Percentiles rank a stretch among this genome's conserved stretches.
Conservation (phyloP, 179 eudicot genomes). For the Nepenthes alata region DNA sequence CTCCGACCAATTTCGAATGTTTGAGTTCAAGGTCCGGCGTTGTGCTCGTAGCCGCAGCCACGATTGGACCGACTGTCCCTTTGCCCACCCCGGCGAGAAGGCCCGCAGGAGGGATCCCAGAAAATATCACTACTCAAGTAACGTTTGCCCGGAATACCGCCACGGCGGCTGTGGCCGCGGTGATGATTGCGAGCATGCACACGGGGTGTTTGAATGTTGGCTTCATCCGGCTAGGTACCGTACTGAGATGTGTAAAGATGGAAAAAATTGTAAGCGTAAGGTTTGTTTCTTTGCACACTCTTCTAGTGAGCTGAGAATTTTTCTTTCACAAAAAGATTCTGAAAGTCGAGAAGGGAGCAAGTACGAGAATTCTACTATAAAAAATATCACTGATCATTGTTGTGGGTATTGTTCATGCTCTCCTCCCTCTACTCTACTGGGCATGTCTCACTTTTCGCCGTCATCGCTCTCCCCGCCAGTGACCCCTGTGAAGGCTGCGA, state of each 20-base stretch:
- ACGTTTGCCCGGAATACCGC: conserved; percentile 60
- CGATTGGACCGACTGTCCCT: conserved; percentile 92
- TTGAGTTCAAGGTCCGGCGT: conserved; percentile 67
- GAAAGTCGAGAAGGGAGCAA: background rate
- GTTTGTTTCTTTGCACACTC: conserved; percentile 59
- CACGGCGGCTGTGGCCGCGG: conserved; percentile 42
- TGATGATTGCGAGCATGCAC: conserved; percentile 60
- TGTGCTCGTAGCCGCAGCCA: conserved; percentile 68
- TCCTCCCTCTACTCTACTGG: conserved; percentile 52
- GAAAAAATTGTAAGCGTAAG: conserved; percentile 51
- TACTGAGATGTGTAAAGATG: conserved; percentile 76
- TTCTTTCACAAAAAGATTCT: background rate
- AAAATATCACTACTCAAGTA: conserved; percentile 45
- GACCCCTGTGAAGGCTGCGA: conserved; percentile 29
- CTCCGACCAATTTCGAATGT: conserved; percentile 71
- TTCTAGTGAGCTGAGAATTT: conserved; percentile 44
- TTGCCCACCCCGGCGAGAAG: conserved; percentile 78
- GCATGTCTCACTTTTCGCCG: conserved; percentile 32
- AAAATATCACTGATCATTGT: conserved; percentile 4
- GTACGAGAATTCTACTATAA: background rate
- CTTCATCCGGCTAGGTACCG: conserved; percentile 53
- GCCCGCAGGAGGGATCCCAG: conserved; percentile 70
- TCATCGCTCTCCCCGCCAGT: conserved; percentile 27
- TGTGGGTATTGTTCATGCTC: conserved; percentile 40
- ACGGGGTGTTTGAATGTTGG: conserved; percentile 74